Evolutionary conservation across 1,284 basidiomycete species (phyloP).

Genomic region (Melampsora abietis-canadensis): DNA sequence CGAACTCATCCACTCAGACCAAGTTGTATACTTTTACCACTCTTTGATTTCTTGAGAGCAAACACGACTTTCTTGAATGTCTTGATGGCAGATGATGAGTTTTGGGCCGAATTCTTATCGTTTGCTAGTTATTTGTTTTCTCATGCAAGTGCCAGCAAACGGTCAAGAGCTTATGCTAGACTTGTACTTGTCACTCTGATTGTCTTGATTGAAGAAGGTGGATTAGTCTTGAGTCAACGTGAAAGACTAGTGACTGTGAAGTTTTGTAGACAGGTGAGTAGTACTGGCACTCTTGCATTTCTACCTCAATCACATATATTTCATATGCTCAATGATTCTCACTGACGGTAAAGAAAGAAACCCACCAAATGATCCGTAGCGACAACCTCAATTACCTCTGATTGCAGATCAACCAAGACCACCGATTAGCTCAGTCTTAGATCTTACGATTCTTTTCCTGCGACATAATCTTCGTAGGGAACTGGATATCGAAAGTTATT

Average conservation of each 20-base stretch:
- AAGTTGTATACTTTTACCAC: constrained; percentile 47
- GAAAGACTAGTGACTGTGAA: constrained; percentile 42
- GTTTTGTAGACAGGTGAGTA: constrained; percentile 49
- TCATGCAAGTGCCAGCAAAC: constrained; percentile 47
- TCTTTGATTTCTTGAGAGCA: constrained; percentile 49
- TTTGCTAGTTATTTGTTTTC: constrained; percentile 49
- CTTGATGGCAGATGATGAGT: constrained; percentile 40
- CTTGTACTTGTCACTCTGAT: constrained; percentile 47
- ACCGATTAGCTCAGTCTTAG: constrained; percentile 48
- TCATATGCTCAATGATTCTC: neutral
- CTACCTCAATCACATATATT: neutral
- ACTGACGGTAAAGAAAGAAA: neutral
- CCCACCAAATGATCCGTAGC: constrained; percentile 3
- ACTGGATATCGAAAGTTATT: constrained; percentile 47
- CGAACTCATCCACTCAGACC: constrained; percentile 46
- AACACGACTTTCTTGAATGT: constrained; percentile 49
- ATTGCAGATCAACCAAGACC: constrained; percentile 24
- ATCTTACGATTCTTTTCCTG: constrained; percentile 47
- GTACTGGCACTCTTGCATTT: neutral
- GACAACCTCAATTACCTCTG: constrained; percentile 30
- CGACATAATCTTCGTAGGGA: constrained; percentile 47
- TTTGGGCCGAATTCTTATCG: constrained; percentile 48
- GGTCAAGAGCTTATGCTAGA: constrained; percentile 47
- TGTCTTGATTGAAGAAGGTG: constrained; percentile 50
- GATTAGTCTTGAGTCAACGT: constrained; percentile 45